phyloP scores from a whole-genome alignment of 139 green algal genomes.

The Haematococcus lacustris region DNA sequence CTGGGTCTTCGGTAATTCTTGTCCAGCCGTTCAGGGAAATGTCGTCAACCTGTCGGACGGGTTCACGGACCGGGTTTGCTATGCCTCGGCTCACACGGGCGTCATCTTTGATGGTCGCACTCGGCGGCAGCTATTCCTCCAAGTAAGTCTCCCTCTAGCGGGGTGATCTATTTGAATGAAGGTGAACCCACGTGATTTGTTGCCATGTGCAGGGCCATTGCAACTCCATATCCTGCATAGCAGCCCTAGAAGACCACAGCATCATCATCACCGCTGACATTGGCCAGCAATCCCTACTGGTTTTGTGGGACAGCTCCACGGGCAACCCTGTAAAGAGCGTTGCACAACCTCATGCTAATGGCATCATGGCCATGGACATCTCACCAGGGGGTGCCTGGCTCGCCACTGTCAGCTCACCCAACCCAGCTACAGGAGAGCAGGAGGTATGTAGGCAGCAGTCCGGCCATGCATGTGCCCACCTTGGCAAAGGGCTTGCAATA shows the following conservation, averaged over 20 bases:
- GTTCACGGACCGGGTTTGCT: constrained; percentile 42
- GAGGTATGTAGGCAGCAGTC: constrained; percentile 24
- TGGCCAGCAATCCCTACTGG: constrained; percentile 53
- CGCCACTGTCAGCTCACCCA: constrained; percentile 37
- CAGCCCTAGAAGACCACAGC: constrained; percentile 35
- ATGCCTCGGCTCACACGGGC: constrained; percentile 55
- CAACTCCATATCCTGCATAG: constrained; percentile 56
- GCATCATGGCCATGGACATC: constrained; percentile 52
- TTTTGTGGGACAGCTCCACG: constrained; percentile 58
- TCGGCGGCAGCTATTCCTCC: constrained; percentile 38
- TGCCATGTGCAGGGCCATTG: constrained; percentile 49
- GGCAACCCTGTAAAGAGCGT: constrained; percentile 38
- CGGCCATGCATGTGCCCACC: no score
- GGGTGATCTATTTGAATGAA: no score
- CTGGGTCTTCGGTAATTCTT: constrained; percentile 48
- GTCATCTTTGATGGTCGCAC: constrained; percentile 51
- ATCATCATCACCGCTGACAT: constrained; percentile 59
- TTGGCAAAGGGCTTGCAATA: no score
- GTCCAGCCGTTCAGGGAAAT: constrained; percentile 19
- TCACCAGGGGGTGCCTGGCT: constrained; percentile 45
- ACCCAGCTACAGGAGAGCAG: constrained; percentile 33
- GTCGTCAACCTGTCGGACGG: constrained; percentile 49
- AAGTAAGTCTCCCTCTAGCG: constrained; percentile 17
- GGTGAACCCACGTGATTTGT: neutral
- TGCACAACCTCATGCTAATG: constrained; percentile 36